These are phyloP conservation scores for Ogataea hybrid DNA, from an alignment of 1,139 yeast genomes.

Conservation along the genomic window DNA sequence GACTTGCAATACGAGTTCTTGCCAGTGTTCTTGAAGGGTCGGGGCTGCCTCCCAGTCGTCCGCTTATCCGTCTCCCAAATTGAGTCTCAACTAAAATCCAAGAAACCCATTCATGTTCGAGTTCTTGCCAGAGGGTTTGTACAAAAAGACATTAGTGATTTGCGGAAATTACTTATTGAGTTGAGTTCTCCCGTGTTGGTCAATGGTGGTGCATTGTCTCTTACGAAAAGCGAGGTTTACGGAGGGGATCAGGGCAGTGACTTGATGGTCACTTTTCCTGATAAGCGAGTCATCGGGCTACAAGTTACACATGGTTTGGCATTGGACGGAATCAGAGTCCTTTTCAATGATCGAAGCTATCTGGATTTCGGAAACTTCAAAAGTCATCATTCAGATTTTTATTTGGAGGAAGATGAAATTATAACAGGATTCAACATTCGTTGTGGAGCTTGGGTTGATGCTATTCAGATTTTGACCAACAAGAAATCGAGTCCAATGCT, in stretches of 20 bases:
- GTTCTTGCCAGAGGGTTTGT: slow-evolving; percentile 47
- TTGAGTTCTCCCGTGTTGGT: slow-evolving; percentile 16
- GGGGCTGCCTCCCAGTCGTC: slow-evolving; percentile 55
- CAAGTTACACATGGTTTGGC: slow-evolving; percentile 72
- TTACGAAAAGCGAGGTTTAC: slow-evolving; percentile 22
- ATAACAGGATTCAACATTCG: slow-evolving; percentile 62
- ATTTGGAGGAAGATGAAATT: slow-evolving; percentile 53
- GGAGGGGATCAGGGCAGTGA: slow-evolving; percentile 27
- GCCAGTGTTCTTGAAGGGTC: slow-evolving; percentile 55
- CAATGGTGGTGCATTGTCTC: slow-evolving; percentile 15
- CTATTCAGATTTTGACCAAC: slow-evolving; percentile 62
- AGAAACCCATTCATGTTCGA: slow-evolving; percentile 47
- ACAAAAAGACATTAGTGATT: slow-evolving; percentile 39
- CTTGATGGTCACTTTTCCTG: slow-evolving; percentile 25
- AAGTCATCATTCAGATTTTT: slow-evolving; percentile 54
- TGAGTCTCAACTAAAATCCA: slow-evolving; percentile 39
- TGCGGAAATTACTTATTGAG: slow-evolving; percentile 35
- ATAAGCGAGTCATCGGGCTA: slow-evolving; percentile 40
- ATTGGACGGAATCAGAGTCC: slow-evolving; percentile 67
- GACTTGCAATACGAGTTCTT: slow-evolving; percentile 58
- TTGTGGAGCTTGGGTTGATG: slow-evolving; percentile 90
- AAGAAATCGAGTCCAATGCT: slow-evolving; percentile 46
- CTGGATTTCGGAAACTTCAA: slow-evolving; percentile 60
- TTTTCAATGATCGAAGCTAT: slow-evolving; percentile 21
- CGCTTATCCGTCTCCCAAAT: slow-evolving; percentile 31